These are phyloP conservation scores for Gossypioides kirkii DNA, from an alignment of 345 rosid species.

Conservation along the genomic window DNA sequence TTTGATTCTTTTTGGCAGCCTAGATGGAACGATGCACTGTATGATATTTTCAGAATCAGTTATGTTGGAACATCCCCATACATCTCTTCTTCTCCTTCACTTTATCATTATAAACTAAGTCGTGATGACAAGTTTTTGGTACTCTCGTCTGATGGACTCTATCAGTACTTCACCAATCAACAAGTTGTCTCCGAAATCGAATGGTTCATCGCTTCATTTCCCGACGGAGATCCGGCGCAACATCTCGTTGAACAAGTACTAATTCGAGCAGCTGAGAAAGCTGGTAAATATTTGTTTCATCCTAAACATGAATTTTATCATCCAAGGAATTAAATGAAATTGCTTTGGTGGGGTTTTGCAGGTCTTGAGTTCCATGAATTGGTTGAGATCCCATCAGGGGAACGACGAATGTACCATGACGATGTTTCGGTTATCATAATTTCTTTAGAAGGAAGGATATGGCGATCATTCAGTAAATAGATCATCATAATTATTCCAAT, in stretches of 20 bases:
- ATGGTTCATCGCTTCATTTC: slow-evolving; percentile 64
- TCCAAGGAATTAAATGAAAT: neutral
- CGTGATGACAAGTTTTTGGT: slow-evolving; percentile 69
- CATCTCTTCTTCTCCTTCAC: slow-evolving; percentile 68
- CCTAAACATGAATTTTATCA: neutral
- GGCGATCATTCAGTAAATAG: slow-evolving; percentile 73
- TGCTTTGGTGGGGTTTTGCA: slow-evolving; percentile 16
- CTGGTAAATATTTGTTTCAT: slow-evolving; percentile 37
- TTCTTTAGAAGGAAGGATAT: slow-evolving; percentile 88
- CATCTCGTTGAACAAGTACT: slow-evolving; percentile 81
- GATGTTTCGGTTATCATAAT: slow-evolving; percentile 82
- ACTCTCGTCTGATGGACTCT: slow-evolving; percentile 86
- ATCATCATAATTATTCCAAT: neutral
- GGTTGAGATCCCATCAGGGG: slow-evolving; percentile 88
- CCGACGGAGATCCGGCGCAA: slow-evolving; percentile 96
- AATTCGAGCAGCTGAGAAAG: slow-evolving; percentile 86
- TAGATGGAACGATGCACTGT: slow-evolving; percentile 78
- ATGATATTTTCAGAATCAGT: slow-evolving; percentile 78
- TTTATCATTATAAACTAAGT: slow-evolving; percentile 65
- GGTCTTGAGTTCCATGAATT: slow-evolving; percentile 87
- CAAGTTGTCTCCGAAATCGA: slow-evolving; percentile 75
- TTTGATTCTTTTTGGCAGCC: slow-evolving; percentile 41
- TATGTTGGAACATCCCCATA: slow-evolving; percentile 76
- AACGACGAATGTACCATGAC: slow-evolving; percentile 83
- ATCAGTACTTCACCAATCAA: slow-evolving; percentile 76